Base-by-base conservation (phyloP, 164 flowering plant species). In the Piper betle region DNA sequence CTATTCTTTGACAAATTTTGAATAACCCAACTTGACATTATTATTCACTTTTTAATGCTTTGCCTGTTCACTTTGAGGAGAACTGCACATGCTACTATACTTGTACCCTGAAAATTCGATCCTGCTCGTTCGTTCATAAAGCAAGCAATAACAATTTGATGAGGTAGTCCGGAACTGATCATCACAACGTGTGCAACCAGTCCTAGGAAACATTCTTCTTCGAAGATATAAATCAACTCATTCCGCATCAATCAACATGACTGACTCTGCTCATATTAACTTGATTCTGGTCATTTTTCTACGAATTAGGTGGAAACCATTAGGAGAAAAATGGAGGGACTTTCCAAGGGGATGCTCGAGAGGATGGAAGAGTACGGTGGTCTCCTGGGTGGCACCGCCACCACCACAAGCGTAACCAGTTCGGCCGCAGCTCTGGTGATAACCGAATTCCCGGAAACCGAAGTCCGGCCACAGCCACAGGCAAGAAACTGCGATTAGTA, bases 291-390 rank as follows among this genome's bases (percentile, higher is more conserved):
- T 55, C 58, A 20, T 1, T 10, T 20, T 43, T 43, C 12, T 43
- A 15, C 12, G 8, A 10, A 43, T 8, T 3, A 64, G 67, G 67
- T 64, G 57, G 67, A 84, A 70, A 68, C 68, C 53, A 63, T 84
- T 61, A 74, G 78, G 63, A 76, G 66, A 72, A 82, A 83, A 64
- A 80, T 87, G 87, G 87, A 82, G 71, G 79, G 73, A 16, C 62
- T 85, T 69, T 85, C 89, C 33, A 86, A 74, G 57, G 88, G 87
- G 61, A 76, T 71, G 72, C 56, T 81, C 64, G 82, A 87, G 78
- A 81, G 75, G 74, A 79, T 83, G 80, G 86, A 81, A 55, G 93
- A 82, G 57, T 79, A 72, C 69, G 77, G 81, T 2, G 76, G 79
- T 52, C 59, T 84, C 69, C 64, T 83, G 7, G n/a, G 53, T 37